Conservation (phyloP, 2,329 filamentous ascomycete genomes). For the Fusarium pilosicola region DNA sequence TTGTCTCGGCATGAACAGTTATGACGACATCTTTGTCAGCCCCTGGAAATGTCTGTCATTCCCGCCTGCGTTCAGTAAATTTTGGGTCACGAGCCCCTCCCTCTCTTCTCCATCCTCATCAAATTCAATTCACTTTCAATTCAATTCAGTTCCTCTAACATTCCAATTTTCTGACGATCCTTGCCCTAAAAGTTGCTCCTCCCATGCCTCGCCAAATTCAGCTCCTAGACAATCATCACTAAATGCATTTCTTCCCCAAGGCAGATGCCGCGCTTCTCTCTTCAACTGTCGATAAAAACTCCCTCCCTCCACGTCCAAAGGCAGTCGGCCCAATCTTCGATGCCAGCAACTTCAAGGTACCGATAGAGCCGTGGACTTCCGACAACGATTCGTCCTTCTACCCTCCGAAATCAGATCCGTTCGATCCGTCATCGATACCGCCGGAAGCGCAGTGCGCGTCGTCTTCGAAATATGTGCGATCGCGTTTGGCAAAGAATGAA, state of each 20-base stretch:
- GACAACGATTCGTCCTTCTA: slow-evolving; percentile 7
- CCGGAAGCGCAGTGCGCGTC: background rate
- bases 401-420: slow-evolving; percentile 12
- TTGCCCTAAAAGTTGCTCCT: background rate
- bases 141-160: background rate
- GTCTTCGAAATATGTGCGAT: slow-evolving; percentile 36
- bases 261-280: slow-evolving; percentile 42
- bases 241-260: slow-evolving; percentile 42
- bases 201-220: background rate
- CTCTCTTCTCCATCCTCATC: background rate
- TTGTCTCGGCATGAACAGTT: background rate
- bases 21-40: background rate
- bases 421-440: slow-evolving; percentile 24
- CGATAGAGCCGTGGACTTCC: slow-evolving; percentile 24
- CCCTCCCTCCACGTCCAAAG: slow-evolving; percentile 22
- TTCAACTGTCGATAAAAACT: slow-evolving; percentile 21
- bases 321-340: slow-evolving; percentile 37
- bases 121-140: background rate
- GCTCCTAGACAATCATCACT: background rate
- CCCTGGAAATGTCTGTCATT: background rate
- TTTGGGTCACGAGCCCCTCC: background rate
- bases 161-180: background rate
- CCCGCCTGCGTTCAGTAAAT: background rate
- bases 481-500: slow-evolving; percentile 43
- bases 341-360: slow-evolving; percentile 12